Percentiles rank a stretch among this genome's conserved stretches.
Evolutionary conservation across 805 yeast genomes (phyloP).

Genomic region (Wickerhamiella parazyma): DNA sequence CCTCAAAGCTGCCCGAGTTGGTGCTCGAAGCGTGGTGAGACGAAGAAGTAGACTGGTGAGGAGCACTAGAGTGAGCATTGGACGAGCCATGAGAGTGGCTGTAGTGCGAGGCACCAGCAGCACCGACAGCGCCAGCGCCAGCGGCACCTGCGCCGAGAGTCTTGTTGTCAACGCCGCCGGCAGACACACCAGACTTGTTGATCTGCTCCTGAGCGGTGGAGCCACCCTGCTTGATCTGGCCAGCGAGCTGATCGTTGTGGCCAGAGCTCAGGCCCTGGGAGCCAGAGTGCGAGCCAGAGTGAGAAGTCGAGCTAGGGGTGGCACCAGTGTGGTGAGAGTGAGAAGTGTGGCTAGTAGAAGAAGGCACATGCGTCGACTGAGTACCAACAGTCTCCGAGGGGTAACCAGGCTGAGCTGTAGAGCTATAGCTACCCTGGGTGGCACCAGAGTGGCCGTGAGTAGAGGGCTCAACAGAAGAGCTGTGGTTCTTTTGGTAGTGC

Average conservation of each 20-base stretch:
- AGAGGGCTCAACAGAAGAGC: background rate
- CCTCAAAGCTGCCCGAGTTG: constrained; percentile 1
- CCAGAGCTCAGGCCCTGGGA: background rate
- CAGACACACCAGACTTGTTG: constrained; percentile 1
- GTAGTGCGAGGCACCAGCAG: constrained; percentile 1
- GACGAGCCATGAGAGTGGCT: background rate
- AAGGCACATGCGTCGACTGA: too few species aligned
- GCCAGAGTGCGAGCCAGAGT: constrained; percentile 3
- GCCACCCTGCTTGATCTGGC: constrained; percentile 1
- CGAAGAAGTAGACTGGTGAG: background rate
- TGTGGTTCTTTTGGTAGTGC: background rate
- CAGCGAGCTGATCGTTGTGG: background rate
- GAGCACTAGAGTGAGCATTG: background rate
- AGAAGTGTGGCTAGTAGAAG: background rate
- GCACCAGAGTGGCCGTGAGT: too few species aligned
- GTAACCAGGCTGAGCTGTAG: background rate
- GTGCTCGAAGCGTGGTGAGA: background rate
- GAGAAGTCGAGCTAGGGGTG: background rate
- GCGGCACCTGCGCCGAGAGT: constrained; percentile 7
- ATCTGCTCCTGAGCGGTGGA: constrained; percentile 1
- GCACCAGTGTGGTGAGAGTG: background rate
- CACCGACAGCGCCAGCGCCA: constrained; percentile 7
- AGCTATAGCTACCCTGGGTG: too few species aligned
- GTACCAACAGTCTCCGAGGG: background rate
- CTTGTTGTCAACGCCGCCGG: constrained; percentile 4